Evolutionary conservation across 805 yeast genomes (phyloP).

Genomic region (Yarrowia divulgata): DNA sequence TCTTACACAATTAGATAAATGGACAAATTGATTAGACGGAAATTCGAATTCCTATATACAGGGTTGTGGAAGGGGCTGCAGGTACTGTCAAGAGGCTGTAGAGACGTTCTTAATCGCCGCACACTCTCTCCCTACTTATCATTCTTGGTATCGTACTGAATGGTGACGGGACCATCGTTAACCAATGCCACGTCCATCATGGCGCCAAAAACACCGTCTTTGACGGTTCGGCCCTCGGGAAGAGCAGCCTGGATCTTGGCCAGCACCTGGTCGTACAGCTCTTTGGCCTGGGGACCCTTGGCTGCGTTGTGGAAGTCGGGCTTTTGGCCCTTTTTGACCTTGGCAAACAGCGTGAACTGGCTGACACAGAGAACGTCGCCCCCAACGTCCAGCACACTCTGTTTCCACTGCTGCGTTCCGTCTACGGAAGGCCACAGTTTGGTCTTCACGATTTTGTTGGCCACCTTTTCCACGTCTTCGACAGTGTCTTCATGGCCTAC

Average conservation of each 20-base stretch:
- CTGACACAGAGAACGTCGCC: constrained; percentile 84
- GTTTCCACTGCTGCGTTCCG: constrained; percentile 79
- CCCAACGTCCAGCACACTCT: constrained; percentile 64
- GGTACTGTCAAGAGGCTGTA: no score
- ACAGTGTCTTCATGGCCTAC: constrained; percentile 77
- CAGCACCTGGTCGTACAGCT: constrained; percentile 59
- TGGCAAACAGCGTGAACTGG: constrained; percentile 90
- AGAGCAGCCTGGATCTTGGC: constrained; percentile 45
- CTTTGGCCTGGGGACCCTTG: constrained; percentile 67
- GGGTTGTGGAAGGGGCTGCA: no score
- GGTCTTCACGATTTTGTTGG: constrained; percentile 69
- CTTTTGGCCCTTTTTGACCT: constrained; percentile 86
- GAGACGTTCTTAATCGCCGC: no score
- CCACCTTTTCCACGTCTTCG: constrained; percentile 73
- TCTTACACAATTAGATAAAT: no score
- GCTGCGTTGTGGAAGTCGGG: constrained; percentile 96
- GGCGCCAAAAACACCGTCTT: constrained; percentile 93
- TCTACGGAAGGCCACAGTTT: constrained; percentile 78
- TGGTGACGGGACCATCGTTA: constrained; percentile 95
- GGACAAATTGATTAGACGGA: no score
- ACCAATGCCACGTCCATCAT: constrained; percentile 93
- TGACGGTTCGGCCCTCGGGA: constrained; percentile 61
- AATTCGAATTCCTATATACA: no score
- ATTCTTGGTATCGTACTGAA: constrained; percentile 71
- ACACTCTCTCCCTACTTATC: not conserved